Conservation (phyloP, 441 rosid genomes). For the Corymbia citriodora region DNA sequence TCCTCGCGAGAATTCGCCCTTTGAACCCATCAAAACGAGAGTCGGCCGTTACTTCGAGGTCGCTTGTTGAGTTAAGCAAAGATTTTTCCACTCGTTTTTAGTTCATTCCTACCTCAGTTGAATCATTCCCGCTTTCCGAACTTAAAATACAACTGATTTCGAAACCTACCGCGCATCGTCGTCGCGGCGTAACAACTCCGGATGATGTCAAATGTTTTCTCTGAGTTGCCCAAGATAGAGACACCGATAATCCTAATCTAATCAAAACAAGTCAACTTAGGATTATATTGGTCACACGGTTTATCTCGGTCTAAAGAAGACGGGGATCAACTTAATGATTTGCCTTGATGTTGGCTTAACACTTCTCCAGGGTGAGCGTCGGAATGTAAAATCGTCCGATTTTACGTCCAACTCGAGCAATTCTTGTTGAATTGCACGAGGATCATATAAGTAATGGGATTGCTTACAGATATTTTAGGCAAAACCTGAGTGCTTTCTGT, state of each 20-base stretch:
- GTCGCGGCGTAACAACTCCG: not conserved
- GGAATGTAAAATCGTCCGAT: not conserved
- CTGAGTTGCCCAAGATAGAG: not conserved
- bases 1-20: not conserved
- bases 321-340: not conserved
- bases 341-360: not conserved
- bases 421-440: not conserved
- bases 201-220: not conserved
- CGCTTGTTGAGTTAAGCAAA: not conserved
- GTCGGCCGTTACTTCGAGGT: not conserved
- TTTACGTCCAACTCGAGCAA: not conserved
- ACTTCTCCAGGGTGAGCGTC: not conserved
- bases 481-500: not conserved
- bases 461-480: not conserved
- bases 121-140: not conserved
- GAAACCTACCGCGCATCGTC: not conserved
- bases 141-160: fast-evolving
- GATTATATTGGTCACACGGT: not conserved
- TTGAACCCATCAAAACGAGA: not conserved
- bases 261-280: not conserved
- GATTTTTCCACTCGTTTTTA: not conserved
- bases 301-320: not conserved
- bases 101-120: not conserved
- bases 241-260: not conserved
- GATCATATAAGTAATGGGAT: not conserved